Conservation (phyloP, 192 early-diverging fungal species). For the Blastocladiella britannica region DNA sequence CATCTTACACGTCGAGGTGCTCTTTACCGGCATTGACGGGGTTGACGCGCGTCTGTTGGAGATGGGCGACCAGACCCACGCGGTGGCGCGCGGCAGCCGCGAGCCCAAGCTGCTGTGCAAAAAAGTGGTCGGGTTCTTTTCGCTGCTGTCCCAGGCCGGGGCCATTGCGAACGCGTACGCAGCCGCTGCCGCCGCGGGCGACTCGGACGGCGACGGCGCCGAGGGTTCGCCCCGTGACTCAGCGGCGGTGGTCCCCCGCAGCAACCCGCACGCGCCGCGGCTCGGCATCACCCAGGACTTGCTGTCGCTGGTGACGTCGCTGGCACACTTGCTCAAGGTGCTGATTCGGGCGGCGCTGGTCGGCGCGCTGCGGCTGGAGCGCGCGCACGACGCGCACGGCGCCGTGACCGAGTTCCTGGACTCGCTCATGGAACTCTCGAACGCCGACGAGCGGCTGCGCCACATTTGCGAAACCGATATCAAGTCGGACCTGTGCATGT, state of each 20-base stretch:
- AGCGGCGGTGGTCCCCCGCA: no score
- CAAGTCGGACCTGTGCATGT: constrained; percentile 59
- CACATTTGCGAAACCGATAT: constrained; percentile 30
- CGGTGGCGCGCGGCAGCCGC: constrained; percentile 29
- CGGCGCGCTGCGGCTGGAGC: constrained; percentile 51
- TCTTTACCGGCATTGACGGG: constrained; percentile 74
- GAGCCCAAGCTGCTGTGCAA: constrained; percentile 93
- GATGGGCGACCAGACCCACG: constrained; percentile 34
- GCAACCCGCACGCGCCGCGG: no score
- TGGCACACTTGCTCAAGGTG: constrained; percentile 83
- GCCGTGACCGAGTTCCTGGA: constrained; percentile 46
- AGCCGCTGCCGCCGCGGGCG: constrained; percentile 10
- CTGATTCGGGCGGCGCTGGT: constrained; percentile 72
- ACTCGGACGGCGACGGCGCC: constrained; percentile 20
- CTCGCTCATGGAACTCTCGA: constrained; percentile 49
- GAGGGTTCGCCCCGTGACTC: no score
- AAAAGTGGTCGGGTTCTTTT: constrained; percentile 86
- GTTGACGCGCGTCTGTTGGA: constrained; percentile 51
- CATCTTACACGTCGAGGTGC: constrained; percentile 75
- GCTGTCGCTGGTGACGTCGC: constrained; percentile 65
- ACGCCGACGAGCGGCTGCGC: constrained; percentile 23
- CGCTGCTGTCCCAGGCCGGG: constrained; percentile 57
- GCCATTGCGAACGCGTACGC: no score
- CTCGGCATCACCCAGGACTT: constrained; percentile 62
- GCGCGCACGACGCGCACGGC: constrained; percentile 20